These are phyloP conservation scores for Trypanosoma vivax DNA, from an alignment of 208 protist genomes.

Conservation along the genomic window DNA sequence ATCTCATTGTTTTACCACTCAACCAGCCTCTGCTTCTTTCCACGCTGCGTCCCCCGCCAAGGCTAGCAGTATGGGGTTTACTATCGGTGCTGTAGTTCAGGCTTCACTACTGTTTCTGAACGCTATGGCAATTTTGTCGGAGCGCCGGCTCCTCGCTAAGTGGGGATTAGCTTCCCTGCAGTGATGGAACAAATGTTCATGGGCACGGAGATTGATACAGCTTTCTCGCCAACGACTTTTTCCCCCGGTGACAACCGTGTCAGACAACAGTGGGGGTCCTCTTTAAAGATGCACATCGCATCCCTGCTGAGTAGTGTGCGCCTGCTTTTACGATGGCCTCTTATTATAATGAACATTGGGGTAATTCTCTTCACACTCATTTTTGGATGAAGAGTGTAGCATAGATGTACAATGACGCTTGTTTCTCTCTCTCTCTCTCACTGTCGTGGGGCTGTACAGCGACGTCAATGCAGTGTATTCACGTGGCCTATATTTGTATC, in stretches of 20 bases:
- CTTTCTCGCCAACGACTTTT: slow-evolving; percentile 18
- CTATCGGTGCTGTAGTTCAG: slow-evolving; percentile 48
- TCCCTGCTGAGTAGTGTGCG: slow-evolving; percentile 66
- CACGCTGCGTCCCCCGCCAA: neutral
- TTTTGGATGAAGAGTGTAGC: slow-evolving; percentile 33
- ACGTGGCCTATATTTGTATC: no score
- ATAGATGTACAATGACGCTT: neutral
- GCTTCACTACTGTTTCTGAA: slow-evolving; percentile 63
- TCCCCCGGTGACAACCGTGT: slow-evolving; percentile 12
- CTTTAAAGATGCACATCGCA: slow-evolving; percentile 42
- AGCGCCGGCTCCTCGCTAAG: slow-evolving; percentile 70
- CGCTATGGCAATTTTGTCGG: slow-evolving; percentile 77
- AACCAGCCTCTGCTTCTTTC: neutral
- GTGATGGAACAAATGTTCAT: slow-evolving; percentile 17
- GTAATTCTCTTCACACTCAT: slow-evolving; percentile 64
- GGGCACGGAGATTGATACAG: slow-evolving; percentile 11
- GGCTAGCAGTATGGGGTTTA: slow-evolving; percentile 50
- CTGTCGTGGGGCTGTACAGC: no score
- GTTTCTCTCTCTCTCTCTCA: neutral
- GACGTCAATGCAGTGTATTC: no score
- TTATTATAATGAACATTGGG: slow-evolving; percentile 69
- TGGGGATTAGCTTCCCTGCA: slow-evolving; percentile 51
- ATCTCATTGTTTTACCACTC: no score
- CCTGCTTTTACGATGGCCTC: slow-evolving; percentile 65
- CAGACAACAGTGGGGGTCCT: neutral